phyloP scores from a whole-genome alignment of 495 filamentous ascomycete species.

The Acidiella bohemica region DNA sequence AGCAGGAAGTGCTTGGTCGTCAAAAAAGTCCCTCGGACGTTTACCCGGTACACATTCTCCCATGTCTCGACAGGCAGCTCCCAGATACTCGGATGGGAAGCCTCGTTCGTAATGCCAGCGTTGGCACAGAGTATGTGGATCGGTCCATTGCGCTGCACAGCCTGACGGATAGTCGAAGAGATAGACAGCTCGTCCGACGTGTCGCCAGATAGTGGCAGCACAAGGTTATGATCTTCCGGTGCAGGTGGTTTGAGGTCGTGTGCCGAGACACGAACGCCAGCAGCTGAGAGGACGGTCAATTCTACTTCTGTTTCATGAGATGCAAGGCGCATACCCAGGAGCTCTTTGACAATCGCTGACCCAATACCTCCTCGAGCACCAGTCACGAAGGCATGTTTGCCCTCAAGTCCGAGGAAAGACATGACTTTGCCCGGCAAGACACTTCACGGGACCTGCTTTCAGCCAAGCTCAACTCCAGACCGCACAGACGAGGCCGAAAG shows the following conservation, averaged over 20 bases:
- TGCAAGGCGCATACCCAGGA: conserved; percentile 34
- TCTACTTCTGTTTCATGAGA: background rate
- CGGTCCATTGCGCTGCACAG: conserved; percentile 36
- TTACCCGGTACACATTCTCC: conserved; percentile 39
- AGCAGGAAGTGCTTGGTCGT: conserved; percentile 46
- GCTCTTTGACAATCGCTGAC: conserved; percentile 36
- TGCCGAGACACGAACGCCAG: conserved; percentile 42
- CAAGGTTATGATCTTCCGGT: conserved; percentile 19
- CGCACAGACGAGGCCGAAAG: no score
- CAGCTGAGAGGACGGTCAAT: conserved; percentile 26
- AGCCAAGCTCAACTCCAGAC: no score
- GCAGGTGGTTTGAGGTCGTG: conserved; percentile 31
- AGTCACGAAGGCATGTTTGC: conserved; percentile 44
- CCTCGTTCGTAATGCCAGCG: conserved; percentile 37
- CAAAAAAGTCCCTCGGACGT: conserved; percentile 41
- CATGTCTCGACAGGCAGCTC: conserved; percentile 38
- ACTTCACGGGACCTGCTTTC: no score
- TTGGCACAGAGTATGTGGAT: conserved; percentile 43
- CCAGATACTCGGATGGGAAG: conserved; percentile 37
- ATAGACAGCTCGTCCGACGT: conserved; percentile 37
- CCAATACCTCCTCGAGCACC: conserved; percentile 44
- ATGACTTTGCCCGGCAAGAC: no score
- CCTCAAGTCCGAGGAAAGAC: conserved; percentile 40
- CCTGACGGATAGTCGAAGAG: conserved; percentile 30
- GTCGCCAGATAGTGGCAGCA: conserved; percentile 35